Evolutionary conservation across 805 yeast species (phyloP).

Genomic region (Teunomyces lycoperdinae): DNA sequence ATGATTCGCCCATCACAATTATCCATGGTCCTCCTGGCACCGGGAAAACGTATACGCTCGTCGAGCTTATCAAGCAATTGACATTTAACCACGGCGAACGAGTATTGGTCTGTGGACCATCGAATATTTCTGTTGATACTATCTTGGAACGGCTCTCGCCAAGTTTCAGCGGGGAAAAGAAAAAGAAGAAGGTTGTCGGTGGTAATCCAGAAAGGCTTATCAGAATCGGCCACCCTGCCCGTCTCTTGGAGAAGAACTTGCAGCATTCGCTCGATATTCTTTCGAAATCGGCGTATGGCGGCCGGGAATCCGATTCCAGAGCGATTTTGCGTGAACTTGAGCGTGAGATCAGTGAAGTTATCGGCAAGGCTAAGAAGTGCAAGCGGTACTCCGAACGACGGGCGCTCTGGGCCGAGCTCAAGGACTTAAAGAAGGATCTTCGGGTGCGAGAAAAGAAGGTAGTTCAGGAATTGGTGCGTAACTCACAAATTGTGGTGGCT

Average conservation of each 20-base stretch:
- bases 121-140: constrained; percentile 90
- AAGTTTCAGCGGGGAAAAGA: constrained; percentile 22
- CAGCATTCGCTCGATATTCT: constrained; percentile 76
- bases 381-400: constrained; percentile 63
- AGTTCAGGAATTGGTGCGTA: constrained; percentile 51
- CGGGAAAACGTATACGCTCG: constrained; percentile 78
- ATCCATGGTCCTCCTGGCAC: constrained; percentile 86
- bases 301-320: constrained; percentile 24
- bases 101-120: constrained; percentile 89
- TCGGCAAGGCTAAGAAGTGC: constrained; percentile 56
- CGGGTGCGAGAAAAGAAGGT: constrained; percentile 63
- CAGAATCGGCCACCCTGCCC: constrained; percentile 92
- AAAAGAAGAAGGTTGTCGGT: constrained; percentile 27
- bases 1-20: constrained; percentile 51
- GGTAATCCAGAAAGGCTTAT: constrained; percentile 44
- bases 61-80: constrained; percentile 77
- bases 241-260: constrained; percentile 59
- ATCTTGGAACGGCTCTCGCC: constrained; percentile 69
- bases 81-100: constrained; percentile 43
- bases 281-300: constrained; percentile 55
- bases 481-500: constrained; percentile 68
- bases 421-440: constrained; percentile 67
- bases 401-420: constrained; percentile 67
- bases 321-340: constrained; percentile 65
- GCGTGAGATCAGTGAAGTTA: constrained; percentile 62